These are phyloP conservation scores for Yamadazyma paraphyllophila DNA, from an alignment of 805 yeast species.

Conservation along the genomic window DNA sequence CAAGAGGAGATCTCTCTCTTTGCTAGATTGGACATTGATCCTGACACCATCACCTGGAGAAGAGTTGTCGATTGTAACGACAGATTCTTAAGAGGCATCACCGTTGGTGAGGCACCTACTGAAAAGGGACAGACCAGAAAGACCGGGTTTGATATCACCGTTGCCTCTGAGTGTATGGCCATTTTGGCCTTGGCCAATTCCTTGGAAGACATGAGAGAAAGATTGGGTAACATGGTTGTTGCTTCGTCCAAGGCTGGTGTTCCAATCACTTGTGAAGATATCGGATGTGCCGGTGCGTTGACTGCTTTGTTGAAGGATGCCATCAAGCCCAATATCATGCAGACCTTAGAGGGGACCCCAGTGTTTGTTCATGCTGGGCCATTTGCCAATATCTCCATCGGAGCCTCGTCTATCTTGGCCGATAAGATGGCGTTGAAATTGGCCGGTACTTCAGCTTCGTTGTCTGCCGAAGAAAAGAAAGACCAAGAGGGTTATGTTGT, in stretches of 20 bases:
- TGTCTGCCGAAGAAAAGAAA: constrained; percentile 40
- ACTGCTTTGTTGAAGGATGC: constrained; percentile 81
- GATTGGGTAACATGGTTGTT: constrained; percentile 75
- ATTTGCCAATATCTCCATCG: constrained; percentile 83
- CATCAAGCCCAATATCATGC: constrained; percentile 82
- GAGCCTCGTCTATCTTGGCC: constrained; percentile 81
- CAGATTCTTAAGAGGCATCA: constrained; percentile 73
- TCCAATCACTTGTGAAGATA: constrained; percentile 79
- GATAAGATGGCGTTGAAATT: constrained; percentile 79
- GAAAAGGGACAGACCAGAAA: constrained; percentile 59
- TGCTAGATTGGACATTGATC: constrained; percentile 73
- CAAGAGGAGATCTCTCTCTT: constrained; percentile 63
- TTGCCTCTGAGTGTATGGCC: constrained; percentile 86
- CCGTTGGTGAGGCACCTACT: constrained; percentile 79
- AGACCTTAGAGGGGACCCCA: constrained; percentile 85
- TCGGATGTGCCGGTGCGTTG: constrained; percentile 84
- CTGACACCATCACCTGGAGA: constrained; percentile 76
- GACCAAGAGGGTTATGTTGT: constrained; percentile 71
- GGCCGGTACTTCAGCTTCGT: constrained; percentile 60
- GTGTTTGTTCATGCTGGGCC: constrained; percentile 89
- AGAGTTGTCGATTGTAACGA: constrained; percentile 85
- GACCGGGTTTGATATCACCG: constrained; percentile 82
- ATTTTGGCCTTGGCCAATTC: constrained; percentile 73
- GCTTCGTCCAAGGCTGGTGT: constrained; percentile 67
- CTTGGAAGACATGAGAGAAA: constrained; percentile 65